Evolutionary conservation across 2,329 filamentous ascomycete genomes (phyloP).

Genomic region (Simplicillium sp.): DNA sequence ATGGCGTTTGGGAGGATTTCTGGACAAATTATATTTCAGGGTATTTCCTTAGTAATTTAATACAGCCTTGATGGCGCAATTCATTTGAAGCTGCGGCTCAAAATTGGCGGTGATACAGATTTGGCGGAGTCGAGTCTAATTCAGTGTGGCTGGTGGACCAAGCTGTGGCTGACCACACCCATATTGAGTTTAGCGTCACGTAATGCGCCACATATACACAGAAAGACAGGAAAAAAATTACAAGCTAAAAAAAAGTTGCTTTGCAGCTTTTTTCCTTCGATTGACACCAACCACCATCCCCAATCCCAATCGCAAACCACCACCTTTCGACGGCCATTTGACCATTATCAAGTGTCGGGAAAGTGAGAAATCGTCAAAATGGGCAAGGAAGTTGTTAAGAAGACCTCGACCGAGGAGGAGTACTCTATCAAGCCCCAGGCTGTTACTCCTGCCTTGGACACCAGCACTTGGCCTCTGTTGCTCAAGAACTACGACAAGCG

Average conservation of each 20-base stretch:
- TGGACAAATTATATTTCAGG: no score
- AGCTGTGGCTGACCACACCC: no score
- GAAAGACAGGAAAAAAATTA: not conserved
- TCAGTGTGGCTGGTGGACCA: no score
- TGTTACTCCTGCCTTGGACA: slow-evolving; percentile 67
- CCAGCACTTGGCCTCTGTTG: slow-evolving; percentile 84
- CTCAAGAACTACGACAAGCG: slow-evolving; percentile 93
- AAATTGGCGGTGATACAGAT: no score
- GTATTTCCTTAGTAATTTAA: no score
- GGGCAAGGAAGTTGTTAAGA: slow-evolving; percentile 35
- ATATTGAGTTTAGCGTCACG: no score
- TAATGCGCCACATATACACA: no score
- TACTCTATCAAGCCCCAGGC: slow-evolving; percentile 91
- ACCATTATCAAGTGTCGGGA: not conserved
- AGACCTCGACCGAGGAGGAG: slow-evolving; percentile 48
- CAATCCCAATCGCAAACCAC: slow-evolving; percentile 12
- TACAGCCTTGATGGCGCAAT: no score
- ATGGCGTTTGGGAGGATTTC: no score
- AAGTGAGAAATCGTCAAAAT: slow-evolving; percentile 13
- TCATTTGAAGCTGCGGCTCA: no score
- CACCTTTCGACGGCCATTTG: not conserved
- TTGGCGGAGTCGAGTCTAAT: no score
- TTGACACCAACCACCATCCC: not conserved
- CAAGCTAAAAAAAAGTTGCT: not conserved
- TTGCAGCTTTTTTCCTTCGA: slow-evolving; percentile 1